Evolutionary conservation across 768 basidiomycete species (phyloP), one percentile per base, ranked within the genome.

Genomic region (Leccinellum rugosiceps): DNA sequence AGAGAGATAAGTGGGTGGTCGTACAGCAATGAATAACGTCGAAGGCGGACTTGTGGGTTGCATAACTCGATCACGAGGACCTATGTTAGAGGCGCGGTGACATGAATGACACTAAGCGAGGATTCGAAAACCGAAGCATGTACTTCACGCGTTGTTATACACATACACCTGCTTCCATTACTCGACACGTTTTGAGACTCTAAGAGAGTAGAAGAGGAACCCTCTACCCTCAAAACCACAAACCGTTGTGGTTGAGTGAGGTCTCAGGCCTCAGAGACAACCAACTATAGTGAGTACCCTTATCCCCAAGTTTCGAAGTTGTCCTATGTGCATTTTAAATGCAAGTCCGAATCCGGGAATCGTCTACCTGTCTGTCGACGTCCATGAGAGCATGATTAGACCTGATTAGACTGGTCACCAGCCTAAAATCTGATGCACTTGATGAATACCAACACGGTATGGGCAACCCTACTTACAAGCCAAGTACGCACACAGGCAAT

Each of bases 1-100:
- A 69, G 19, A 54, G 61, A 35, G 62, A 61, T 0, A 69, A 69
- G 38, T 73, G 71, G 72, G 72, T 59, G 1, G 60, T 72, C 6
- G 52, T 66, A 6, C 72, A 73, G 14, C 59, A 70, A 44, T 71
- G 50, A 71, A 38, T 23, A 0, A 41, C 21, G 15, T 19, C 8
- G 9, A 21, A 6, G 3, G 28, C 6, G 14, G 25, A n/a, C 26
- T 47, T n/a, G 46, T 25, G 35, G n/a, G 19, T 51, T 25, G n/a
- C 34, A 52, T 28, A 35, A 23, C 10, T 9, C 25, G 23, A 11
- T 21, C 7, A 30, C 17, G 6, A 15, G 21, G 10, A 32, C 4
- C 15, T 25, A n/a, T 10, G 21, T 13, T 44, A 19, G 43, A 21
- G 19, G 10, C 7, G 8, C 34, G 15, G 13, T 19, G 19, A 21